A percentile compares a stretch with the other conserved stretches of the same genome.
Evolutionary conservation across 2,329 filamentous ascomycete species (phyloP).

Genomic region (Colletotrichum theobromicola): DNA sequence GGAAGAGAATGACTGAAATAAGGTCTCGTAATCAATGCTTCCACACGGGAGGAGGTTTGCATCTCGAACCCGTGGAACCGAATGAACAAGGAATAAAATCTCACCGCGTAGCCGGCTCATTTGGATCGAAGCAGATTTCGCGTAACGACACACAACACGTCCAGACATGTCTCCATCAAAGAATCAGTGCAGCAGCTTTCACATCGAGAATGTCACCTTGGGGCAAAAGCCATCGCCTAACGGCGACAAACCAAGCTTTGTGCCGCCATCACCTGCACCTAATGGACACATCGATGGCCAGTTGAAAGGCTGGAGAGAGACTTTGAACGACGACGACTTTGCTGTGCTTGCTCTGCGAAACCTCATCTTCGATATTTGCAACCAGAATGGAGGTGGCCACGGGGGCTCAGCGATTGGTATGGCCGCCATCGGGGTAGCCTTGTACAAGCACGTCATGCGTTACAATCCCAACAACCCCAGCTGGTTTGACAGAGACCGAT

Average conservation of each 20-base stretch:
- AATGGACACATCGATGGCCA: neutral
- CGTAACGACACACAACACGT: neutral
- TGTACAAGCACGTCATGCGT: slow-evolving; percentile 66
- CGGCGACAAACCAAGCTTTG: neutral
- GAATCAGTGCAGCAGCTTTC: neutral
- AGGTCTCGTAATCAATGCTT: neutral
- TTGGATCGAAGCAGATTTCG: neutral
- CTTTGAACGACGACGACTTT: neutral
- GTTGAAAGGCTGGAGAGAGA: neutral
- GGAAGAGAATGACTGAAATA: neutral
- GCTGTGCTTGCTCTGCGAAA: neutral
- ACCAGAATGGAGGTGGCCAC: slow-evolving; percentile 64
- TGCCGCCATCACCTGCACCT: neutral
- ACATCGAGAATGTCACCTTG: neutral
- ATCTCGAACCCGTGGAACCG: neutral
- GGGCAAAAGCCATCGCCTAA: neutral
- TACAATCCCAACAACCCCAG: slow-evolving; percentile 57
- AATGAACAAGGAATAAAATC: neutral
- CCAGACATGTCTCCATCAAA: neutral
- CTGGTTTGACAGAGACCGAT: slow-evolving; percentile 65
- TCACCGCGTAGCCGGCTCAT: neutral
- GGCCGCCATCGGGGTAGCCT: slow-evolving; percentile 40
- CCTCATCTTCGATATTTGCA: slow-evolving; percentile 50
- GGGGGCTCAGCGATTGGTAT: slow-evolving; percentile 44
- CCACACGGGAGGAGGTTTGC: neutral